phyloP scores from a whole-genome alignment of 2,329 filamentous ascomycete genomes.

The Phaeophleospora eucalypticola region DNA sequence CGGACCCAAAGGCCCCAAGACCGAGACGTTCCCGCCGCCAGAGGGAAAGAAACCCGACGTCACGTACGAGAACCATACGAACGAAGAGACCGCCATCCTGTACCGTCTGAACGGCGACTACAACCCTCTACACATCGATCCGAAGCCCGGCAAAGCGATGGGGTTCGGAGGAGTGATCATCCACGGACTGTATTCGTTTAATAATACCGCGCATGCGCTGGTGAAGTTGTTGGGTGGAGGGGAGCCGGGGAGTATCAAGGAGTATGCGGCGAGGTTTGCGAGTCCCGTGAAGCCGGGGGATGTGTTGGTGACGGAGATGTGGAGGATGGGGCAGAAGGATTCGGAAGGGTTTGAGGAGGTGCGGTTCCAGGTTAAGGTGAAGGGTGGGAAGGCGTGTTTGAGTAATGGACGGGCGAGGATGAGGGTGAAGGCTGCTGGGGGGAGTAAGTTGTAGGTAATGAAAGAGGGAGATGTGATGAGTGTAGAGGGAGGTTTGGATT shows the following conservation, averaged over 20 bases:
- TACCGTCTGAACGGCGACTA: slow-evolving; percentile 90
- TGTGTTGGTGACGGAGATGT: slow-evolving; percentile 75
- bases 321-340: slow-evolving; percentile 66
- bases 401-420: slow-evolving; percentile 82
- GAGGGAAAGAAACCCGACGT: slow-evolving; percentile 66
- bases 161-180: slow-evolving; percentile 86
- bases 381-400: slow-evolving; percentile 79
- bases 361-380: slow-evolving; percentile 72
- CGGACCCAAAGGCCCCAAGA: slow-evolving; percentile 79
- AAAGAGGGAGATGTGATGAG: neutral
- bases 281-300: slow-evolving; percentile 79
- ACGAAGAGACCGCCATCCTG: slow-evolving; percentile 65
- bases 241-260: slow-evolving; percentile 75
- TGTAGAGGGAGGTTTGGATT: too few species aligned
- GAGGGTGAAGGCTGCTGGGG: slow-evolving; percentile 45
- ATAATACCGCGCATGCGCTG: slow-evolving; percentile 64
- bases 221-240: slow-evolving; percentile 69
- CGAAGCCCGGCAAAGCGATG: slow-evolving; percentile 75
- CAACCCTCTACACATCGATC: slow-evolving; percentile 85
- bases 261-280: slow-evolving; percentile 86
- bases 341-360: slow-evolving; percentile 73
- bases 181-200: slow-evolving; percentile 79
- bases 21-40: slow-evolving; percentile 73
- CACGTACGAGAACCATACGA: slow-evolving; percentile 67
- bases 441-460: slow-evolving; percentile 21